Base-by-base conservation (phyloP, 441 rosid species). In the Dalechampia spathulata region DNA sequence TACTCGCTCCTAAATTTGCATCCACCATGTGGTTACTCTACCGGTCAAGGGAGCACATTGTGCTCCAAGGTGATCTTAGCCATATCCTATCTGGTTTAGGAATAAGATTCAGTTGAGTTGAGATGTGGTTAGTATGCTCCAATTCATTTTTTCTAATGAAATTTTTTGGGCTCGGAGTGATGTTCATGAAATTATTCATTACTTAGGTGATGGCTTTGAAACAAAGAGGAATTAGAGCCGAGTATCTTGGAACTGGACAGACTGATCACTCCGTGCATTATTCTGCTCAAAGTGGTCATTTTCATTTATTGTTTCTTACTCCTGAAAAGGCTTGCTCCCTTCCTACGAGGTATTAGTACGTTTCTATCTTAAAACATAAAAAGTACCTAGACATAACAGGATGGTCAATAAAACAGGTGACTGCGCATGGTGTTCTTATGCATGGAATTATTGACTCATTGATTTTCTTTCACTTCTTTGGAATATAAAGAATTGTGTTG, bases 181-280 rank as follows among this genome's bases (percentile, higher is more conserved):
- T 22, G 21, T 40, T 23, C 15, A 7, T 41, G 11, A 0, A 28
- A 14, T 39, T 25, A 30, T 53, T 2, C 16, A 30, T 30, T 4
- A n/a, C n/a, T n/a, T 48, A 75, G 80, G 78, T 78, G 15, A 78
- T 78, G 80, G 38, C 66, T 60, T 60, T 78, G 64, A 75, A 70
- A 65, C 72, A 75, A 34, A 60, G 72, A 16, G 83, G 78, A 1
- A 65, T 78, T 60, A 62, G 63, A 63, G 80, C 80, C 25, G 80
- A 75, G 49, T 78, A 49, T 68, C 79, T 78, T 62, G 77, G 75
- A 37, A 72, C 74, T 65, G 62, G 78, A 47, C 79, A 78, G 69
- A 63, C 70, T 63, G 70, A 78, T 65, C 62, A 50, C 11, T 66
- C 78, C 34, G 78, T 68, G 30, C 68, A 75, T 23, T 32, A 52